Base-by-base conservation (phyloP, 2,329 filamentous ascomycete species). In the Juglanconis juglandina region DNA sequence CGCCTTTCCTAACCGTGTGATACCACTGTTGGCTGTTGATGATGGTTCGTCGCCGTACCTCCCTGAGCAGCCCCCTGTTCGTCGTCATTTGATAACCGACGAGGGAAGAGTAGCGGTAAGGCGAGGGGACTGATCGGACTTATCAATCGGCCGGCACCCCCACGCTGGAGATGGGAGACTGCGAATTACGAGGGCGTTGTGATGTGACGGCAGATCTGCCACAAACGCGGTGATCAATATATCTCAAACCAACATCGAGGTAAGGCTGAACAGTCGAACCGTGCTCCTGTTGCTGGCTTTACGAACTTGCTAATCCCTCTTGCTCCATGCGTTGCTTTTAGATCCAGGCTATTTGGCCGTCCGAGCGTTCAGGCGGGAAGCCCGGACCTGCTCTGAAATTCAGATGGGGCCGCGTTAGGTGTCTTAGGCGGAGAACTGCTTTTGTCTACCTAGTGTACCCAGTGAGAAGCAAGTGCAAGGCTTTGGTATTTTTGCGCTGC, bases 1-100 rank as follows among this genome's bases (percentile, higher is more conserved):
- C 53, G n/a, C 42, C 50, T 39, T 60, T 51, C 49, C 53, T 62
- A 48, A 56, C 60, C 50, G 47, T 62, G 48, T 55, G 56, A 56
- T 58, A 50, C 60, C 54, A 35, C 48, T 50, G 49, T 60, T 33
- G 49, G 24, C 52, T 35, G 53, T 53, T 55, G 58, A 53, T 52
- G 53, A 62, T 51, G 51, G 57, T 47, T 53, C 53, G 55, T 60
- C 53, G 61, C 53, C 49, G 53, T 42, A 49, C 42, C 41, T 39
- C 24, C 17, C 46, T 41, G 8, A 42, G 41, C 49, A 42, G 33
- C 41, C 61, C 58, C 61, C 58, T 60, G 56, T 60, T 55, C 39
- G 9, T 42, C 32, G 33, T 34, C 3, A 53, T 24, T 39, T 41
- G 32, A 11, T 17, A 34, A 14, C 30, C 52, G 37, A 33, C 30